Evolutionary conservation across 306 rosid species (phyloP), one percentile per base, ranked within the genome.

Genomic region (Dicorynia guianensis): DNA sequence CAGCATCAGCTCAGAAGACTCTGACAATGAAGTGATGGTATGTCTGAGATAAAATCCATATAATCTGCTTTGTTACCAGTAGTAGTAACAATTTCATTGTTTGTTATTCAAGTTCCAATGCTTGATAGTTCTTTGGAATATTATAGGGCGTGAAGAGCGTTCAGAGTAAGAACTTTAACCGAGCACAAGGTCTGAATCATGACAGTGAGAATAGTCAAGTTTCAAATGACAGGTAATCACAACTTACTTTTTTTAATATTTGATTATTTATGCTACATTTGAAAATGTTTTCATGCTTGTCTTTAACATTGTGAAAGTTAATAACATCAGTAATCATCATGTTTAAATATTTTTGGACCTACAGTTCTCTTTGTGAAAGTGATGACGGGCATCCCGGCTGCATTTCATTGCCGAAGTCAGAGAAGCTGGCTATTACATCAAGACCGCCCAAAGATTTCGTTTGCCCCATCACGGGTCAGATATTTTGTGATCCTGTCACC

Each of bases 361-460:
- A 76, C 88, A 95, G 98, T 75, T 87, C 89, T 20, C 75, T 35
- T 56, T 39, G 76, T 66, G 91, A 87, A 80, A 86, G 78, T 71
- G 86, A 88, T 20, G 97, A 89, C 14, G 96, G 90, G 68, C 77
- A 78, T 76, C 91, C 82, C 63, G 82, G 93, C 76, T 52, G 52
- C 11, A 62, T n/a, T 79, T 76, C 88, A 42, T 65, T 82, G 33
- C 79, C 89, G 11, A 84, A 70, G 42, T 85, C 96, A 5, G 92
- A 87, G 69, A 90, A 81, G 75, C 63, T 39, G 46, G 67, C 52
- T n/a, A 42, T 74, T 49, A 81, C 56, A 60, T 71, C 88, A 53
- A 89, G 89, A 83, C 95, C 95, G 34, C 95, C 96, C 6, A 90
- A 92, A 85, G 97, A 94, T 82, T 94, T 94, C 56, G 93, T 94